Percentiles rank a stretch among this genome's conserved stretches.
Evolutionary conservation across 192 early-diverging fungal genomes (phyloP).

Genomic region (Backusella sp.): DNA sequence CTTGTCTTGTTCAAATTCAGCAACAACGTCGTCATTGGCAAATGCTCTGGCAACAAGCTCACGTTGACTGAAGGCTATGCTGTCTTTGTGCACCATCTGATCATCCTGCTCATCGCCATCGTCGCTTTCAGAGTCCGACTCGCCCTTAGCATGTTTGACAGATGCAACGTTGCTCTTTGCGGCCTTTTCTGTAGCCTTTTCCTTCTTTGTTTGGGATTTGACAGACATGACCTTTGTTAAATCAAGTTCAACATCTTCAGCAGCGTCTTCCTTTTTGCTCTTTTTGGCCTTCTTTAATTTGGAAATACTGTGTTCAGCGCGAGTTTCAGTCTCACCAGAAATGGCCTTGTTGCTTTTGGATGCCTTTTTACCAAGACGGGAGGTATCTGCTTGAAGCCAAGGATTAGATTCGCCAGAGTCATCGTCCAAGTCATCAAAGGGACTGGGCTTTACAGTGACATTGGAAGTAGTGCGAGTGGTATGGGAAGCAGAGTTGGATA

Average conservation of each 20-base stretch:
- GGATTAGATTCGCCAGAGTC: slow-evolving; percentile 60
- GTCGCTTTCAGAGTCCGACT: slow-evolving; percentile 31
- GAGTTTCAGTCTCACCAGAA: slow-evolving; percentile 51
- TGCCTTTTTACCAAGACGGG: slow-evolving; percentile 46
- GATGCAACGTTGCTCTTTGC: background rate
- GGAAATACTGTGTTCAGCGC: slow-evolving; percentile 63
- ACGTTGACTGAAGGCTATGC: slow-evolving; percentile 63
- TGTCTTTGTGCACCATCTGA: slow-evolving; percentile 56
- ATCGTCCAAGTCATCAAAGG: slow-evolving; percentile 23
- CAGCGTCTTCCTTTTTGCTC: slow-evolving; percentile 34
- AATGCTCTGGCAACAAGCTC: slow-evolving; percentile 93
- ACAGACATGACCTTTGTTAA: slow-evolving; percentile 62
- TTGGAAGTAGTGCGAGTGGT: slow-evolving; percentile 56
- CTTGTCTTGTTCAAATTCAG: slow-evolving; percentile 92
- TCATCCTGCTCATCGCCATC: slow-evolving; percentile 37
- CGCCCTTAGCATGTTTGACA: slow-evolving; percentile 13
- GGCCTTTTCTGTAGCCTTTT: background rate
- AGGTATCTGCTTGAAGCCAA: slow-evolving; percentile 67
- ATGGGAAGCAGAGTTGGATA: slow-evolving; percentile 51
- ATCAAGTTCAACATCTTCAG: slow-evolving; percentile 70
- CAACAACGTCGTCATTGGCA: slow-evolving; percentile 89
- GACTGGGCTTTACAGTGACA: slow-evolving; percentile 23
- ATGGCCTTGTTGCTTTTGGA: slow-evolving; percentile 54
- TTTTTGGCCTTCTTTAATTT: slow-evolving; percentile 55
- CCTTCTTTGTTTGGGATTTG: slow-evolving; percentile 35